Evolutionary conservation across 179 eudicot species (phyloP).

Genomic region (Monotropa hypopitys): DNA sequence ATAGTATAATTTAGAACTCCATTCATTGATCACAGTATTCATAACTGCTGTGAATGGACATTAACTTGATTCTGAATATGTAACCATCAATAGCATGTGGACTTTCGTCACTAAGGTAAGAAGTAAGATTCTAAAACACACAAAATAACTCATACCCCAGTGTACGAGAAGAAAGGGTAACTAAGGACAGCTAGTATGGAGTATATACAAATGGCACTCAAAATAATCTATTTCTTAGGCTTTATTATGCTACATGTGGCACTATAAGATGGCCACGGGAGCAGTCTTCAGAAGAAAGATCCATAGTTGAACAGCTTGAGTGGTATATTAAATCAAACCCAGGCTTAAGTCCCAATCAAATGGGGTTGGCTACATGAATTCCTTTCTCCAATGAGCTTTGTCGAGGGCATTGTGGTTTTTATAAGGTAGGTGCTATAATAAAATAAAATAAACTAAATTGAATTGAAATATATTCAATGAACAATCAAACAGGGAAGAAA

Average conservation of each 20-base stretch:
- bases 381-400: too few relatives aligned
- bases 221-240: neutral
- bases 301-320: neutral
- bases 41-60: neutral
- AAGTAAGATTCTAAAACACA: neutral
- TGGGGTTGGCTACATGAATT: too few relatives aligned
- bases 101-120: neutral
- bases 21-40: neutral
- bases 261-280: neutral
- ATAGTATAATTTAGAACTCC: neutral
- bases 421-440: too few relatives aligned
- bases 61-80: neutral
- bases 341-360: too few relatives aligned
- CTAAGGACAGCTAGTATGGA: neutral
- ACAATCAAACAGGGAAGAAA: neutral
- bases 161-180: neutral
- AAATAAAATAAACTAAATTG: neutral
- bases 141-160: neutral
- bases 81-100: neutral
- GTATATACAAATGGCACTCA: neutral
- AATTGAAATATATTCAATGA: neutral
- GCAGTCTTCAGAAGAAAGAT: neutral
- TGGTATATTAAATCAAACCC: too few relatives aligned
- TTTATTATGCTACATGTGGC: neutral
- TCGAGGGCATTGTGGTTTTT: too few relatives aligned